Conservation (phyloP, 179 eudicot genomes). For the Spinacia oleracea region DNA sequence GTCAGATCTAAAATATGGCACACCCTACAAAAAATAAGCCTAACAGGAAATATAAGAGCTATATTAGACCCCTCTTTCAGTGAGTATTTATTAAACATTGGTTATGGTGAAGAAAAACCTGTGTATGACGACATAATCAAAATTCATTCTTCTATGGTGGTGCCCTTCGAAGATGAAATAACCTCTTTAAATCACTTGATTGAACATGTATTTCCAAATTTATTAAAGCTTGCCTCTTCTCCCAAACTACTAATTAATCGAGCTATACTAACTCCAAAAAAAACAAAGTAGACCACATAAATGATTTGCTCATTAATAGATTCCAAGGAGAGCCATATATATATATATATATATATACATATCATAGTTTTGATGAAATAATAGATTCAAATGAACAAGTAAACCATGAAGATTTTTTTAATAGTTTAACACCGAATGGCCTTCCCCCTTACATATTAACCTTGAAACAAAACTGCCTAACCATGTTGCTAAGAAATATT, state of each 20-base stretch:
- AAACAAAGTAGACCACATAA: background rate
- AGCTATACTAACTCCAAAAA: conserved; percentile 10
- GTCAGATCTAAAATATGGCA: too few species aligned
- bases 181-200: conserved; percentile 9
- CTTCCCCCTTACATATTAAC: too few species aligned
- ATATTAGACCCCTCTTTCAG: conserved; percentile 5
- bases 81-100: background rate
- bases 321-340: background rate
- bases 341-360: too few species aligned
- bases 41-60: too few species aligned
- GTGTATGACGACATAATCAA: background rate
- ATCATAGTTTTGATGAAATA: background rate
- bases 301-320: background rate
- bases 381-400: background rate
- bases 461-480: background rate
- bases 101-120: background rate
- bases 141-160: background rate
- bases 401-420: background rate
- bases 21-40: too few species aligned
- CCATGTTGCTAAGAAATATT: background rate
- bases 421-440: background rate
- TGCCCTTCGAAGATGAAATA: background rate
- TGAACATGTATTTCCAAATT: background rate
- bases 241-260: background rate
- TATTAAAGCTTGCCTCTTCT: background rate